These are phyloP conservation scores for Blastobotrys illinoisensis DNA, from an alignment of 1,139 yeast species.

Conservation along the genomic window DNA sequence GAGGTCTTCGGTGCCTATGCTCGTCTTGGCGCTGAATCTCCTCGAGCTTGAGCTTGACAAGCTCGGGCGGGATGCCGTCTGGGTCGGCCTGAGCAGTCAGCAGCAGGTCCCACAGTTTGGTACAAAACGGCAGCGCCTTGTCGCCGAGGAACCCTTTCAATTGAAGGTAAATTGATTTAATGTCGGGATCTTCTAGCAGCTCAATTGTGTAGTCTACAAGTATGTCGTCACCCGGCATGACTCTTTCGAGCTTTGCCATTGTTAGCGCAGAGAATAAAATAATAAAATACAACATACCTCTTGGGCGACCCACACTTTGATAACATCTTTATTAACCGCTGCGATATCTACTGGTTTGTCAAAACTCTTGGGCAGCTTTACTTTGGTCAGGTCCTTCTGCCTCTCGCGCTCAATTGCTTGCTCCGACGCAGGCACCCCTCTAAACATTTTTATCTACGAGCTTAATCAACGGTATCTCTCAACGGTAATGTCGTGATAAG, in stretches of 20 bases:
- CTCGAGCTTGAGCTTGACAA: conserved; percentile 20
- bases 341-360: neutral
- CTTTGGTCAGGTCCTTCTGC: neutral
- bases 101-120: conserved; percentile 24
- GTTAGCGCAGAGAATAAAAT: neutral
- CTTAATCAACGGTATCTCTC: too few relatives aligned
- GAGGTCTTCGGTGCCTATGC: neutral
- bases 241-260: neutral
- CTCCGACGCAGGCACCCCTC: neutral
- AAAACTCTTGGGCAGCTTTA: neutral
- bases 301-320: conserved; percentile 1
- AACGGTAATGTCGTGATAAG: too few relatives aligned
- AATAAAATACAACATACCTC: neutral
- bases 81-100: conserved; percentile 23
- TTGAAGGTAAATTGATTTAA: conserved; percentile 17
- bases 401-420: neutral
- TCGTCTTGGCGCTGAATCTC: neutral
- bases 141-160: conserved; percentile 24
- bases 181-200: conserved; percentile 16
- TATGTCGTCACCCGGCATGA: neutral
- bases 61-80: conserved; percentile 24
- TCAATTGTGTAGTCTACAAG: conserved; percentile 17
- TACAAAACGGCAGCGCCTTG: conserved; percentile 19
- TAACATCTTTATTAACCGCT: neutral
- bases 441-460: neutral